Base-by-base conservation (phyloP, 148 eudicot species). In the Salicornia ramosissima region DNA sequence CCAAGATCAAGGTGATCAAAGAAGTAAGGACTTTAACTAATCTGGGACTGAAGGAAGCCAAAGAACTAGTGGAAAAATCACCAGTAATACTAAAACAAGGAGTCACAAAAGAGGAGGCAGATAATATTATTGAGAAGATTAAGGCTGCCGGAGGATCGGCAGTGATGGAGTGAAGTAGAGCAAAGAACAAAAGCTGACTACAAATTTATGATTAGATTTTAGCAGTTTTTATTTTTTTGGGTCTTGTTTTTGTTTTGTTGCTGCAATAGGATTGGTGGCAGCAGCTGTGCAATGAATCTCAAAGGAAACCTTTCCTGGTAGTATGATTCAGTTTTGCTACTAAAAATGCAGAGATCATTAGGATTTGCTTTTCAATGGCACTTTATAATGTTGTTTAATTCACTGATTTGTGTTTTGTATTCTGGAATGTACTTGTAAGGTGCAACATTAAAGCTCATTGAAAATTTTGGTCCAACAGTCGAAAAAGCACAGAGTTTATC, bases 1-100 rank as follows among this genome's bases (percentile, higher is more conserved):
- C 91, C 21, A 92, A 92, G 74, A 83, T 92, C 49, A 92, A 92
- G 90, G 92, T 92, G 75, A 92, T 92, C 50, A 92, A 92, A 65
- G 97, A 92, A 82, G 90, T 92, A 16, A 81, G 97, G 67, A 78
- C 90, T 10, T 87, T 91, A 28, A 91, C 97, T 2, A 82, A 65
- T 68, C 76, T 92, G 31, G 97, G 97, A 22, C 68, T 92, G 73
- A 92, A 92, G 80, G 96, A 92, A 80, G 96, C 97, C 19, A 92
- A 92, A 60, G 96, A 86, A 14, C 69, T 92, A 74, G 97, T 92
- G 21, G 96, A 87, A 54, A 92, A 92, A 70, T 86, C 52, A 2
- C 97, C 97, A 0, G 85, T 73, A 15, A 53, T 89, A 74, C 84
- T 92, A 10, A 89, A 89, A 78, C 96, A 87, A 65, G 92, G 94